Percentiles rank a stretch among this genome's conserved stretches.
Evolutionary conservation across 2,329 filamentous ascomycete genomes (phyloP).

Genomic region (Colletotrichum eleusines): DNA sequence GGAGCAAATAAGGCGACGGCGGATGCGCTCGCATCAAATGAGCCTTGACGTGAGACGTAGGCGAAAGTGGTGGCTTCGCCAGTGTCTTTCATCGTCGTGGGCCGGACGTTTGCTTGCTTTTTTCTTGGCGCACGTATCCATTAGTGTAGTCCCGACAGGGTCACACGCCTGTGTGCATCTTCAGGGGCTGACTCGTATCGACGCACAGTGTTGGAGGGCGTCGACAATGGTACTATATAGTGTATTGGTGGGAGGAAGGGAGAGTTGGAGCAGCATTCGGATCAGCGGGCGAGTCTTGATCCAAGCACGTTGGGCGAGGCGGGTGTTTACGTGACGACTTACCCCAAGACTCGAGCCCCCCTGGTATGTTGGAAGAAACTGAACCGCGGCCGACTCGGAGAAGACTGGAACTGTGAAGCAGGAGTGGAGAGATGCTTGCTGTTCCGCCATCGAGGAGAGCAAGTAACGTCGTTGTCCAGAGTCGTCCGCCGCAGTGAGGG

Average conservation of each 20-base stretch:
- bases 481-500: not conserved
- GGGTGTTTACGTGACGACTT: constrained; percentile 10
- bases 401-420: not conserved
- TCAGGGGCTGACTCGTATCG: constrained; percentile 8
- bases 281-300: constrained; percentile 6
- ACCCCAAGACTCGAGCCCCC: constrained; percentile 1
- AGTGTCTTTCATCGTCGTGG: constrained; percentile 27
- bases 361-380: not conserved
- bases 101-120: constrained; percentile 35
- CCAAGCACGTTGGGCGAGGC: not conserved
- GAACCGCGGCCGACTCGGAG: not conserved
- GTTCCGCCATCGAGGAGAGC: constrained; percentile 1
- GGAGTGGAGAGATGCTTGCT: not conserved
- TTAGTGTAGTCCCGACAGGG: constrained; percentile 23
- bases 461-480: not conserved
- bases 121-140: constrained; percentile 20
- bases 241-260: not conserved
- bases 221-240: constrained; percentile 2
- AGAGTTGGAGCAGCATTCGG: not conserved
- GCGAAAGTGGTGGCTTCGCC: constrained; percentile 21
- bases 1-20: constrained; percentile 11
- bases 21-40: not conserved
- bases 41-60: constrained; percentile 20
- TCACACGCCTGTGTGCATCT: constrained; percentile 12
- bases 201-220: constrained; percentile 10